phyloP scores from a whole-genome alignment of 768 basidiomycete species.

The Mycena capillaripes region DNA sequence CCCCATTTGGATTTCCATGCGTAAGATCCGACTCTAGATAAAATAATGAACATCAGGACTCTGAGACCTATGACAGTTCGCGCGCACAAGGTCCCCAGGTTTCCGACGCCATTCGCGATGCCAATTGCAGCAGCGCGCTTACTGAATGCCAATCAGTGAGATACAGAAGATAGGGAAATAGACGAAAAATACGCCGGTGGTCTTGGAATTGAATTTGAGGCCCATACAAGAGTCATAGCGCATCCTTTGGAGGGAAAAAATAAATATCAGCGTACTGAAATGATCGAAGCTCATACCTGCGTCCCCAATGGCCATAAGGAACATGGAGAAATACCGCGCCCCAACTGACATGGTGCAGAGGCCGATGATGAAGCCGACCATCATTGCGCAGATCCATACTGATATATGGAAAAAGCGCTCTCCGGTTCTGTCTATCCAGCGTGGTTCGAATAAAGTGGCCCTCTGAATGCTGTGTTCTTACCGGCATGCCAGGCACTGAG shows the following conservation, averaged over 20 bases:
- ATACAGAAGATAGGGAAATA: not conserved
- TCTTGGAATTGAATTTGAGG: constrained; percentile 59
- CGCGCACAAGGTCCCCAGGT: constrained; percentile 56
- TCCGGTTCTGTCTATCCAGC: constrained; percentile 53
- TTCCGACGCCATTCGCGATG: constrained; percentile 61
- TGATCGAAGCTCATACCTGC: constrained; percentile 44
- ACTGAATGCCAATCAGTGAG: constrained; percentile 8
- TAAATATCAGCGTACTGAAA: not conserved
- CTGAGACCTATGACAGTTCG: not conserved
- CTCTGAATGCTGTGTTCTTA: constrained; percentile 28
- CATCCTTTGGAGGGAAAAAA: constrained; percentile 44
- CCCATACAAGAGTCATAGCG: constrained; percentile 59
- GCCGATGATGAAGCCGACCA: constrained; percentile 61
- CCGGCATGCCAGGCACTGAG: constrained; percentile 60
- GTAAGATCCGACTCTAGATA: constrained; percentile 57
- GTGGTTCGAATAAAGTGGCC: not conserved
- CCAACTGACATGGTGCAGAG: constrained; percentile 56
- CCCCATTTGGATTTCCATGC: constrained; percentile 59
- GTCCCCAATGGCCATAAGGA: constrained; percentile 63
- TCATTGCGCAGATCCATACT: constrained; percentile 55
- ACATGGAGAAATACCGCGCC: constrained; percentile 60
- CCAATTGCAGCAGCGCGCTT: constrained; percentile 58
- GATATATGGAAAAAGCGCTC: constrained; percentile 63
- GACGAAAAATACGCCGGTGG: constrained; percentile 53
- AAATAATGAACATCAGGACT: not conserved